Conservation (phyloP, 2,329 filamentous ascomycete species). For the Fusarium ambrosium region DNA sequence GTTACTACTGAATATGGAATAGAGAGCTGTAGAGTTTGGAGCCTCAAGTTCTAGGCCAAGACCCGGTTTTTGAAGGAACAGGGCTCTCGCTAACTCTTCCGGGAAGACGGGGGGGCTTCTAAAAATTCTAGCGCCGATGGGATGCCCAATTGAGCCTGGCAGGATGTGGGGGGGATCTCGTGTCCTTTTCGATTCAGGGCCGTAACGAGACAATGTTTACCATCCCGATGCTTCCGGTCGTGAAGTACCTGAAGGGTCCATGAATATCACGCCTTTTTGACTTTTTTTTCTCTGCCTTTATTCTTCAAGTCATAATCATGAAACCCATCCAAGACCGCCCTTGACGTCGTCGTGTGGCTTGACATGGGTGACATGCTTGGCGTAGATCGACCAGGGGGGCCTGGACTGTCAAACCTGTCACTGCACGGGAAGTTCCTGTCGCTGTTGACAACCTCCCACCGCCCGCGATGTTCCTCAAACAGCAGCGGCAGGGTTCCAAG, state of each 20-base stretch:
- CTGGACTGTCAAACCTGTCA: slow-evolving; percentile 39
- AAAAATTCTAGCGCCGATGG: slow-evolving; percentile 44
- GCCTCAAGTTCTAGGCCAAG: slow-evolving; percentile 2
- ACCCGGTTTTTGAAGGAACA: background rate
- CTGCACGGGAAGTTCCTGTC: slow-evolving; percentile 28
- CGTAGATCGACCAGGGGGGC: slow-evolving; percentile 37
- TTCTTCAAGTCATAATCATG: background rate
- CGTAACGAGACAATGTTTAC: background rate
- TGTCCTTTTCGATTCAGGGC: background rate
- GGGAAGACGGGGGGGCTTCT: slow-evolving; percentile 22
- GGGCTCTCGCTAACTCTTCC: slow-evolving; percentile 26
- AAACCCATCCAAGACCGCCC: background rate
- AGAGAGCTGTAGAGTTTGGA: background rate
- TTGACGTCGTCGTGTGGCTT: slow-evolving; percentile 15
- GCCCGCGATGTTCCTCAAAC: background rate
- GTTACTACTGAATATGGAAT: slow-evolving; percentile 7
- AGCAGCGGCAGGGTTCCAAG: background rate
- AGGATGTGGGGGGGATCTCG: slow-evolving; percentile 29
- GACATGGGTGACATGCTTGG: slow-evolving; percentile 27
- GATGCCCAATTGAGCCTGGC: slow-evolving; percentile 25
- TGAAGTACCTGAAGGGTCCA: background rate
- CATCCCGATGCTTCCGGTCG: background rate
- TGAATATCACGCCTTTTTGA: background rate
- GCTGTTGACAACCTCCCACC: slow-evolving; percentile 11
- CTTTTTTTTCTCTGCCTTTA: background rate